A percentile compares a stretch with the other conserved stretches of the same genome.
Conservation (phyloP, 2,329 filamentous ascomycete genomes). For the Epichloe gansuensis region DNA sequence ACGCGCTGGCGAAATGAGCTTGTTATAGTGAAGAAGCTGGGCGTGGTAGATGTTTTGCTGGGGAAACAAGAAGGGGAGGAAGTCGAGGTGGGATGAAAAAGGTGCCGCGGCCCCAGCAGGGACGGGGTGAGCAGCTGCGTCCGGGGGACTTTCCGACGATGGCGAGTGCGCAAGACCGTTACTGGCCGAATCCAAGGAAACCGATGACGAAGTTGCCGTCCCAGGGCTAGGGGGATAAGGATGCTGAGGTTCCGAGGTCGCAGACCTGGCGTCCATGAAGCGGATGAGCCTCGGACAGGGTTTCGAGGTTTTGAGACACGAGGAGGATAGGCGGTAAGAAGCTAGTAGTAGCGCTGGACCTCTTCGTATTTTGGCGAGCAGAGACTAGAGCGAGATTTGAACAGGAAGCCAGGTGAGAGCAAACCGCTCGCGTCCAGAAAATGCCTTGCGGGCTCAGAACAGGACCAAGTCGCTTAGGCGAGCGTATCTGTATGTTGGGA, state of each 20-base stretch:
- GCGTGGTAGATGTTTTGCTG: constrained; percentile 49
- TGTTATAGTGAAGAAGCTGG: constrained; percentile 53
- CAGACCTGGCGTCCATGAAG: constrained; percentile 28
- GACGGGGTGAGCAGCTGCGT: constrained; percentile 12
- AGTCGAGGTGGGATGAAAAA: constrained; percentile 34
- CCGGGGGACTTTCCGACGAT: constrained; percentile 18
- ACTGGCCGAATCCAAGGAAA: constrained; percentile 13
- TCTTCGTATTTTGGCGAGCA: not conserved
- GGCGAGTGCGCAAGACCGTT: constrained; percentile 14
- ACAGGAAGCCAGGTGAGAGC: not conserved
- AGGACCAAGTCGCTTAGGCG: not conserved
- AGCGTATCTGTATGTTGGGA: not conserved
- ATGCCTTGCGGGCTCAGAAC: not conserved
- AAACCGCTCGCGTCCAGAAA: not conserved
- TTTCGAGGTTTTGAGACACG: not conserved
- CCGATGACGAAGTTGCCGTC: constrained; percentile 17
- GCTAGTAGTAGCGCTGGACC: not conserved
- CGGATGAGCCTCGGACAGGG: constrained; percentile 9
- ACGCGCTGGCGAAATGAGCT: constrained; percentile 45
- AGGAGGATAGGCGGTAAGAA: not conserved
- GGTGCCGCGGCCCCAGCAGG: constrained; percentile 16
- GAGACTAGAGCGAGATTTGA: not conserved
- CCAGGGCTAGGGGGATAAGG: constrained; percentile 23
- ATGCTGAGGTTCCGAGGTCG: constrained; percentile 26
- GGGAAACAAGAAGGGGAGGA: constrained; percentile 44